phyloP scores from a whole-genome alignment of 495 filamentous ascomycete species.

The Penicillium malachiteum region DNA sequence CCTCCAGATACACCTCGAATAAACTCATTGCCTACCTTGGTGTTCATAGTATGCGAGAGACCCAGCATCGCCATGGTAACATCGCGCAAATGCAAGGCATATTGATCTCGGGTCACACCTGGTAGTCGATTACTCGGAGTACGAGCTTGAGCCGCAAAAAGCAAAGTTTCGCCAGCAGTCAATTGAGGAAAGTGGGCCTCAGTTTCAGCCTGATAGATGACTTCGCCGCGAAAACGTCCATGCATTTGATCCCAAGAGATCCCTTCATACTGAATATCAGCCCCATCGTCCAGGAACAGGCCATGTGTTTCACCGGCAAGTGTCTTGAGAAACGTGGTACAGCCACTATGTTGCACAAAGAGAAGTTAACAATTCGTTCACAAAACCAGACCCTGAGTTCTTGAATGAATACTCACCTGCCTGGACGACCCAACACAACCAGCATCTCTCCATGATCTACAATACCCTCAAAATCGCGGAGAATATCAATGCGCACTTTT shows the following conservation, averaged over 20 bases:
- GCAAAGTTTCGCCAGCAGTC: slow-evolving; percentile 74
- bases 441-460: slow-evolving; percentile 77
- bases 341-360: slow-evolving; percentile 48
- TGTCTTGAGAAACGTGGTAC: slow-evolving; percentile 77
- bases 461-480: slow-evolving; percentile 77
- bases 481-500: slow-evolving; percentile 65
- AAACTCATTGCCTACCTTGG: slow-evolving; percentile 75
- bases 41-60: slow-evolving; percentile 72
- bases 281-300: slow-evolving; percentile 60
- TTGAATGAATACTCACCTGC: slow-evolving; percentile 39
- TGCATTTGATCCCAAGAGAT: slow-evolving; percentile 55
- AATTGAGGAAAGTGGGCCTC: slow-evolving; percentile 81
- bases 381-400: neutral
- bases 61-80: slow-evolving; percentile 80
- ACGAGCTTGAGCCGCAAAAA: slow-evolving; percentile 69
- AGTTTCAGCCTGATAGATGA: slow-evolving; percentile 77
- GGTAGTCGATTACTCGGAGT: slow-evolving; percentile 61
- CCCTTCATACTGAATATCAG: slow-evolving; percentile 76
- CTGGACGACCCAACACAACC: slow-evolving; percentile 75
- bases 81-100: slow-evolving; percentile 68
- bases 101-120: slow-evolving; percentile 57
- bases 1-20: slow-evolving; percentile 79
- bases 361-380: neutral
- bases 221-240: slow-evolving; percentile 69
- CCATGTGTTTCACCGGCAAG: slow-evolving; percentile 76